Percentiles rank a stretch among this genome's conserved stretches.
Conservation (phyloP, 257 asterid genomes). For the Nicotiana obtusifolia region DNA sequence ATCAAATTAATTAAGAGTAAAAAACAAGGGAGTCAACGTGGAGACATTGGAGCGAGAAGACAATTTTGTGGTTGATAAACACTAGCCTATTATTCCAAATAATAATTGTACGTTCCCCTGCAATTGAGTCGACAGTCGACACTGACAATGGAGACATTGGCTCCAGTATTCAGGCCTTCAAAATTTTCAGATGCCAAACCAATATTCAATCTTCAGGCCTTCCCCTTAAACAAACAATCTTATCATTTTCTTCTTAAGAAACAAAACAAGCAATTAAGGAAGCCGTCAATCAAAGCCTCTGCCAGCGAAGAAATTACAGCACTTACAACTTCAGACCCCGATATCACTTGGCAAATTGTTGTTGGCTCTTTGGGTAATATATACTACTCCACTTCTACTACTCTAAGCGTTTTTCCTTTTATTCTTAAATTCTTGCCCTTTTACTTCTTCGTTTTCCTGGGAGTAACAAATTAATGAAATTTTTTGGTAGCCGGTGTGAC, state of each 20-base stretch:
- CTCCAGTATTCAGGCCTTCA: not conserved
- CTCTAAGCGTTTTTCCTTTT: not conserved
- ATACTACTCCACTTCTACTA: not conserved
- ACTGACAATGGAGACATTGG: not conserved
- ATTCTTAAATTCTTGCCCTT: not conserved
- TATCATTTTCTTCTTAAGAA: not conserved
- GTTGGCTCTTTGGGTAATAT: constrained; percentile 60
- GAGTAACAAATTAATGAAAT: not conserved
- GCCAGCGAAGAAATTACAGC: constrained; percentile 28
- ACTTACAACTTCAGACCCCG: constrained; percentile 31
- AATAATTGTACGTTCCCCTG: not conserved
- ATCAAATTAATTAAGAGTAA: not conserved
- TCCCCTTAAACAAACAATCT: not conserved
- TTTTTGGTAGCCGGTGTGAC: constrained; percentile 73
- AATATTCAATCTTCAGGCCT: not conserved
- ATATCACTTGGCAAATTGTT: constrained; percentile 63
- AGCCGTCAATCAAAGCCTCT: not conserved
- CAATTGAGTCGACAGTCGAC: no score
- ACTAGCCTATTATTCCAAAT: not conserved
- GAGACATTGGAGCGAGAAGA: not conserved
- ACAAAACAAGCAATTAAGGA: not conserved
- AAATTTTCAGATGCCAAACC: not conserved
- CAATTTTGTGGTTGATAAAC: not conserved
- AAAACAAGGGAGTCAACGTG: not conserved
- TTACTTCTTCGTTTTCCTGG: not conserved